These are phyloP conservation scores for Umbelopsis vinacea DNA, from an alignment of 192 early-diverging fungal species.

Conservation along the genomic window DNA sequence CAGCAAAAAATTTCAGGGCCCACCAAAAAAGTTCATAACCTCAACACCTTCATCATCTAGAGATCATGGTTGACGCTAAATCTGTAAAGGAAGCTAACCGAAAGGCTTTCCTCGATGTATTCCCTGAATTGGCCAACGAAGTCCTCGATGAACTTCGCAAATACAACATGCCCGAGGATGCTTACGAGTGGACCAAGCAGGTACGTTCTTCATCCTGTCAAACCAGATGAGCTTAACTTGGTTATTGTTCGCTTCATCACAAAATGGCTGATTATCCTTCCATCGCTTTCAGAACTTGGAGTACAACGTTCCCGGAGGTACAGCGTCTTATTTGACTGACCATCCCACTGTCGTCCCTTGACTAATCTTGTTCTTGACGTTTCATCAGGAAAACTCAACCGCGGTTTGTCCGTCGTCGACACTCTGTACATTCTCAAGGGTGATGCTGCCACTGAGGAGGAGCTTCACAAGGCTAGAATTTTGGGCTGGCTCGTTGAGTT, in stretches of 20 bases:
- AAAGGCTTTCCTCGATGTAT: slow-evolving; percentile 75
- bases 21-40: not conserved
- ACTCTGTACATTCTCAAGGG: slow-evolving; percentile 81
- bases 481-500: slow-evolving; percentile 96
- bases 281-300: slow-evolving; percentile 40
- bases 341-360: not conserved
- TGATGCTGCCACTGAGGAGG: slow-evolving; percentile 73
- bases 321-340: not conserved
- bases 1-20: slow-evolving; percentile 24
- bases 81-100: slow-evolving; percentile 41
- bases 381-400: slow-evolving; percentile 91
- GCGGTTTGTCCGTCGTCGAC: slow-evolving; percentile 93
- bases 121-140: slow-evolving; percentile 74
- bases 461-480: slow-evolving; percentile 85
- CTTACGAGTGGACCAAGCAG: slow-evolving; percentile 65
- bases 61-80: slow-evolving; percentile 37
- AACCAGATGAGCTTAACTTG: too few relatives aligned
- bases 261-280: too few relatives aligned
- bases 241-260: too few relatives aligned
- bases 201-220: slow-evolving; percentile 35
- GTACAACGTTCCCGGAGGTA: slow-evolving; percentile 68
- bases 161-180: slow-evolving; percentile 72
- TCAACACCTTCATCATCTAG: slow-evolving; percentile 12
- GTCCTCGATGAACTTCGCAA: slow-evolving; percentile 71
- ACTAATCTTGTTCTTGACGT: not conserved